Percentiles rank a stretch among this genome's conserved stretches.
Evolutionary conservation across 2,329 filamentous ascomycete species (phyloP).

Genomic region (Fusarium temperatum): DNA sequence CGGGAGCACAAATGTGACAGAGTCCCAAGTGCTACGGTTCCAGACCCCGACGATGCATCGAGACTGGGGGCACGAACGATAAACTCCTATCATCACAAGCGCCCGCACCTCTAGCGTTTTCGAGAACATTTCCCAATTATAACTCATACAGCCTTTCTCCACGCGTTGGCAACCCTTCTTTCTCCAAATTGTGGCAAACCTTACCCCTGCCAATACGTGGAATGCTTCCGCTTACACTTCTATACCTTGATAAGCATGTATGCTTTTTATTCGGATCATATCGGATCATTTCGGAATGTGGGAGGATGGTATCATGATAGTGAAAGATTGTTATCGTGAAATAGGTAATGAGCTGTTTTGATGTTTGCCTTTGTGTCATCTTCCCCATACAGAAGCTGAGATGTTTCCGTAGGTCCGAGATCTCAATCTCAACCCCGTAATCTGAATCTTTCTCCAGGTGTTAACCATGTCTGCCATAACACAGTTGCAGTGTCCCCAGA

Average conservation of each 20-base stretch:
- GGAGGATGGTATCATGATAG: not conserved
- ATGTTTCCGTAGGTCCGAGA: not conserved
- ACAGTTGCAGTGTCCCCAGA: conserved; percentile 1
- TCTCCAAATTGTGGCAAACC: conserved; percentile 9
- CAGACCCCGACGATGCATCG: not conserved
- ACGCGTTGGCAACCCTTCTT: not conserved
- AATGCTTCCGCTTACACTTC: not conserved
- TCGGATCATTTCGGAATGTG: conserved; percentile 28
- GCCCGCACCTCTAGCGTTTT: not conserved
- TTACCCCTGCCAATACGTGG: not conserved
- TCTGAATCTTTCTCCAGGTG: not conserved
- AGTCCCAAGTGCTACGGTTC: not conserved
- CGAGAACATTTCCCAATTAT: not conserved
- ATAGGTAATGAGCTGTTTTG: not conserved
- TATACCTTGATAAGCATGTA: not conserved
- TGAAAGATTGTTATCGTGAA: not conserved
- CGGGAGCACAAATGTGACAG: conserved; percentile 18
- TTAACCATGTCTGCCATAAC: conserved; percentile 9
- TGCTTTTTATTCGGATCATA: conserved; percentile 9
- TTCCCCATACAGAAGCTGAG: not conserved
- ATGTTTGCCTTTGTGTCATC: not conserved
- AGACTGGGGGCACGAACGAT: not conserved
- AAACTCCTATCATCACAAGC: not conserved
- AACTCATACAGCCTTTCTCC: not conserved
- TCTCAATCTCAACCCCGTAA: not conserved